Evolutionary conservation across 441 rosid genomes (phyloP).

Genomic region (Arabidopsis hybrid): DNA sequence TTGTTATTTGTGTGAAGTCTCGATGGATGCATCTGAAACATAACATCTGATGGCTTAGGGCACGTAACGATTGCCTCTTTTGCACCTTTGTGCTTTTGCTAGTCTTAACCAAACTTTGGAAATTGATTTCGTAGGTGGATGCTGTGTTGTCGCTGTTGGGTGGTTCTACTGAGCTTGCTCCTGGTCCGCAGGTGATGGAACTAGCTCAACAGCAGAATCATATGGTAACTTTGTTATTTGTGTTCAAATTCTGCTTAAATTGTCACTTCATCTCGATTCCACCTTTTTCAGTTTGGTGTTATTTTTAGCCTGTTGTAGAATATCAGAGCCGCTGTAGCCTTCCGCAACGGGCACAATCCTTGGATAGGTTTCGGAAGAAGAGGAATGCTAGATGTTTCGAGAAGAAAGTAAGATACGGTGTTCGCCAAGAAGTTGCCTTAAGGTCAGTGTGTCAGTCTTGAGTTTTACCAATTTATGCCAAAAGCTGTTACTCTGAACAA

Average conservation of each 20-base stretch:
- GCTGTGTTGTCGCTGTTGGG: slow-evolving; percentile 82
- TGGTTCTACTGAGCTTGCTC: slow-evolving; percentile 66
- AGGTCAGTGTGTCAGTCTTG: slow-evolving; percentile 55
- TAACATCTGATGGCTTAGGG: neutral
- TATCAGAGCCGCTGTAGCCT: slow-evolving; percentile 70
- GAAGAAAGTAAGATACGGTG: slow-evolving; percentile 93
- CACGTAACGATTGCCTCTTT: neutral
- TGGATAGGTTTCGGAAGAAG: slow-evolving; percentile 91
- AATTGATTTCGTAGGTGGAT: slow-evolving; percentile 62
- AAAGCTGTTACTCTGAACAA: slow-evolving; percentile 15
- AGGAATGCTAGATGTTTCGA: slow-evolving; percentile 91
- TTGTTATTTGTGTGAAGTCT: neutral
- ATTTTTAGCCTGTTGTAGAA: slow-evolving; percentile 60
- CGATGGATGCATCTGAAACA: neutral
- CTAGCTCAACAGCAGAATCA: slow-evolving; percentile 58
- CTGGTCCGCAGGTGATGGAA: slow-evolving; percentile 66
- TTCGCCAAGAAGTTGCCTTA: slow-evolving; percentile 98
- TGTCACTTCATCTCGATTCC: neutral
- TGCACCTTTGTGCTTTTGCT: slow-evolving; percentile 15
- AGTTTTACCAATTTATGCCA: neutral
- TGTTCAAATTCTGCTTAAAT: neutral
- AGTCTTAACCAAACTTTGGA: neutral
- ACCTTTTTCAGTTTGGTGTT: slow-evolving; percentile 12
- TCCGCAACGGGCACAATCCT: slow-evolving; percentile 88
- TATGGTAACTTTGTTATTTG: slow-evolving; percentile 57